Evolutionary conservation across 1,284 basidiomycete genomes (phyloP).

Genomic region (Cystobasidium sp.): DNA sequence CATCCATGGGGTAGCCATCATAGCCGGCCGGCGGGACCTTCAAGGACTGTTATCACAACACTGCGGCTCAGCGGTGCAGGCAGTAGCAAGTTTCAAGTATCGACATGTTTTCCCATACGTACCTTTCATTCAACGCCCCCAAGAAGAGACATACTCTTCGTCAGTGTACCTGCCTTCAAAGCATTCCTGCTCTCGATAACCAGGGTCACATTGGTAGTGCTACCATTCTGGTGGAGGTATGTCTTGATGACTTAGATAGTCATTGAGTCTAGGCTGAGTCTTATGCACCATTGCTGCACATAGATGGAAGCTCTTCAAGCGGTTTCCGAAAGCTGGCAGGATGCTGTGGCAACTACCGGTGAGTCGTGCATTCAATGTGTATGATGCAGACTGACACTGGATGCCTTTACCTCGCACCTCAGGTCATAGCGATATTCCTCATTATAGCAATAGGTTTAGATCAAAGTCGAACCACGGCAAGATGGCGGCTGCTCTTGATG

Average conservation of each 20-base stretch:
- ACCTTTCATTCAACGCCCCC: constrained; percentile 46
- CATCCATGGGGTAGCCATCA: neutral
- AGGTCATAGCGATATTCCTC: constrained; percentile 61
- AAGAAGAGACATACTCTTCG: constrained; percentile 60
- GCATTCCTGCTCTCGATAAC: constrained; percentile 57
- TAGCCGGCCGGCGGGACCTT: neutral
- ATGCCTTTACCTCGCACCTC: neutral
- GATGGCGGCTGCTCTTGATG: constrained; percentile 63
- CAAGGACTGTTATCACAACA: neutral
- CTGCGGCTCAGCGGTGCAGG: too few species aligned
- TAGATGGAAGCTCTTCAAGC: constrained; percentile 47
- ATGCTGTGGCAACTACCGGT: constrained; percentile 47
- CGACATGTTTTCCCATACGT: neutral
- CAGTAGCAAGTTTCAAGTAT: neutral
- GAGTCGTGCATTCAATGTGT: neutral
- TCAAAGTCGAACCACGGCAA: constrained; percentile 59
- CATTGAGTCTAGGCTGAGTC: constrained; percentile 50
- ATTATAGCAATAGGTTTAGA: constrained; percentile 62
- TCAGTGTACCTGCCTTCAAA: constrained; percentile 57
- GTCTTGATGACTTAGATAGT: constrained; percentile 54
- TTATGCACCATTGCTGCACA: too few species aligned
- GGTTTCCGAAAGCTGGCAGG: constrained; percentile 45
- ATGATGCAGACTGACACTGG: neutral
- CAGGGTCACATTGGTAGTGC: constrained; percentile 58
- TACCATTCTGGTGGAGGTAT: constrained; percentile 58